Conservation (phyloP, 306 rosid species). For the Cucurbita maxima region DNA sequence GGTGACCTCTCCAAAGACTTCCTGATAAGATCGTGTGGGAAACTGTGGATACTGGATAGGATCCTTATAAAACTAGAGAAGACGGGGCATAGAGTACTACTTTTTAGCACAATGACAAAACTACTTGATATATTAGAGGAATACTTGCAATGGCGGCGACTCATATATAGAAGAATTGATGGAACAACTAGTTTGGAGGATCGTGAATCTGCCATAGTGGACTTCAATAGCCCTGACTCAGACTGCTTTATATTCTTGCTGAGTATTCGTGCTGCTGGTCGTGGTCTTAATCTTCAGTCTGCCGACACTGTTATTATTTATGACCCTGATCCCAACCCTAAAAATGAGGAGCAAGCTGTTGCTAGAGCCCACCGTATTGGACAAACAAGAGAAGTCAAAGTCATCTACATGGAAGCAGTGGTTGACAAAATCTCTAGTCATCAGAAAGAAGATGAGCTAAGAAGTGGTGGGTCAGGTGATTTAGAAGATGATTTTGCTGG, state of each 20-base stretch:
- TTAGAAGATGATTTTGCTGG: conserved; percentile 92
- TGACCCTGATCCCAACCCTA: conserved; percentile 98
- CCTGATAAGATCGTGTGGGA: conserved; percentile 77
- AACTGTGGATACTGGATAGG: conserved; percentile 89
- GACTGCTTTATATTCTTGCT: conserved; percentile 94
- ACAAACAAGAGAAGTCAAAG: conserved; percentile 89
- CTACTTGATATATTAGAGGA: conserved; percentile 91
- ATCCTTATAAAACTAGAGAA: conserved; percentile 85
- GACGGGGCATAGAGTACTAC: conserved; percentile 90
- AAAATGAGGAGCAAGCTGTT: conserved; percentile 98
- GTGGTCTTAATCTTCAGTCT: conserved; percentile 97
- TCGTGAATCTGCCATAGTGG: conserved; percentile 94
- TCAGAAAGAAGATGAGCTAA: conserved; percentile 80
- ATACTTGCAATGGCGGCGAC: conserved; percentile 82
- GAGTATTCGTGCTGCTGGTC: conserved; percentile 95
- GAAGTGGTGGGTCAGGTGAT: conserved; percentile 70
- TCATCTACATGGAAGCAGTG: conserved; percentile 95
- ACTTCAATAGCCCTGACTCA: conserved; percentile 65
- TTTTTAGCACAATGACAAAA: conserved; percentile 96
- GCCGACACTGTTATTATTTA: conserved; percentile 96
- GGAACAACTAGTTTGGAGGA: conserved; percentile 97
- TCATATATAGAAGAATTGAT: conserved; percentile 76
- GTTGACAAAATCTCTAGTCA: conserved; percentile 84
- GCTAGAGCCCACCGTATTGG: conserved; percentile 99
- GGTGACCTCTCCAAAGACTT: conserved; percentile 51